These are phyloP conservation scores for Wickerhamiella kurtzmanii DNA, from an alignment of 805 yeast species.

Conservation along the genomic window DNA sequence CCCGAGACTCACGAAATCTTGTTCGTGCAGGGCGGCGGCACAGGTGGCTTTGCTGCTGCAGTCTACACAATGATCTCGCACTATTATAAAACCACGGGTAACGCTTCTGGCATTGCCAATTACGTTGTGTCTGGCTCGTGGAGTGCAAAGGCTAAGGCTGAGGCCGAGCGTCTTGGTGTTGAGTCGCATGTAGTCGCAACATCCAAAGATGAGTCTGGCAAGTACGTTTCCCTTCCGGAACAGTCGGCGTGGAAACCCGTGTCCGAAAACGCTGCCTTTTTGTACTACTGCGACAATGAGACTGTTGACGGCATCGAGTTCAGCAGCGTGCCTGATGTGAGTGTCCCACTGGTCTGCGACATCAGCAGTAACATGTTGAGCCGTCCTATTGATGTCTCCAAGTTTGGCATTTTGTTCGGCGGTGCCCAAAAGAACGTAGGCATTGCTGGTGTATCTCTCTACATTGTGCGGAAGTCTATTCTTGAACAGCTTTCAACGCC, in stretches of 20 bases:
- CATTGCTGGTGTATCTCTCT: constrained; percentile 85
- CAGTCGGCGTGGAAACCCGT: constrained; percentile 50
- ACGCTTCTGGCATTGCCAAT: constrained; percentile 55
- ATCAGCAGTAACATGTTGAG: constrained; percentile 89
- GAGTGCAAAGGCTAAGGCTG: constrained; percentile 81
- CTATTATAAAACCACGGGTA: constrained; percentile 57
- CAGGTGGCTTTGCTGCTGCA: constrained; percentile 83
- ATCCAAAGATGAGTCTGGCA: constrained; percentile 33
- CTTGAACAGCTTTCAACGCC: constrained; percentile 44
- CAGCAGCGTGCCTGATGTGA: constrained; percentile 20
- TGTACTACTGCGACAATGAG: constrained; percentile 91
- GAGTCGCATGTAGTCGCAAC: constrained; percentile 59
- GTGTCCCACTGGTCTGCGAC: constrained; percentile 79
- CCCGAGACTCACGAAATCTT: constrained; percentile 92
- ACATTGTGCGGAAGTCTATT: constrained; percentile 72
- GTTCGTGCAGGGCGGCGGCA: constrained; percentile 96
- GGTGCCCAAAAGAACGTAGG: constrained; percentile 99
- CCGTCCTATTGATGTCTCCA: constrained; percentile 61
- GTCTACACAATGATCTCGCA: constrained; percentile 70
- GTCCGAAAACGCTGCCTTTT: constrained; percentile 60
- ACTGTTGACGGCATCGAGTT: constrained; percentile 94
- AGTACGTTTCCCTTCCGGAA: constrained; percentile 55
- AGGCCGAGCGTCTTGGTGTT: constrained; percentile 70
- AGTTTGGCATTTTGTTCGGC: constrained; percentile 83
- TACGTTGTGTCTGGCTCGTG: constrained; percentile 88